Percentiles rank a stretch among this genome's conserved stretches.
Conservation (phyloP, 345 rosid species). For the Ceriops decandra region DNA sequence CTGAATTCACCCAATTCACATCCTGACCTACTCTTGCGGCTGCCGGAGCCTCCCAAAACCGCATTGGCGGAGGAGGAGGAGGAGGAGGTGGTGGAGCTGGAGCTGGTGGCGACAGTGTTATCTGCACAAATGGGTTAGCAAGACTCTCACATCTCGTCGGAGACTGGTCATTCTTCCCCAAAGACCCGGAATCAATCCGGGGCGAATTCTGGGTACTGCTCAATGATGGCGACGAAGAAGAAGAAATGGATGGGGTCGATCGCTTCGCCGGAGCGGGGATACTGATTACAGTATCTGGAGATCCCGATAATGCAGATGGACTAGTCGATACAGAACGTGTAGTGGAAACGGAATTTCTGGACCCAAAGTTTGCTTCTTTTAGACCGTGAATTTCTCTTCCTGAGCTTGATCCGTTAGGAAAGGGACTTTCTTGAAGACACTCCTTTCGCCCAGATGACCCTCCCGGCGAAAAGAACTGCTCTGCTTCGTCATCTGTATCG, state of each 20-base stretch:
- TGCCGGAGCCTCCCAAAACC: constrained; percentile 50
- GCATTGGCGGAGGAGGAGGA: constrained; percentile 59
- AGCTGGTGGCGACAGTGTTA: constrained; percentile 71
- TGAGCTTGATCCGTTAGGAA: constrained; percentile 40
- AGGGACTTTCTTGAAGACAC: constrained; percentile 25
- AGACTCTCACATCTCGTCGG: constrained; percentile 17
- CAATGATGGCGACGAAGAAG: constrained; percentile 11
- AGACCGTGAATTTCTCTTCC: constrained; percentile 33
- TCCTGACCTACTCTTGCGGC: constrained; percentile 4
- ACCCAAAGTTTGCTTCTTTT: constrained; percentile 38
- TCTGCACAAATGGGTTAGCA: constrained; percentile 18
- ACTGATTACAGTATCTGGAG: constrained; percentile 35
- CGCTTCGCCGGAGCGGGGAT: constrained; percentile 24
- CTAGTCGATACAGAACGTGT: constrained; percentile 39
- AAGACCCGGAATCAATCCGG: constrained; percentile 13
- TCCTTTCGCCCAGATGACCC: constrained; percentile 66
- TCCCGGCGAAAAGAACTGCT: constrained; percentile 73
- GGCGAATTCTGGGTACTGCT: constrained; percentile 11
- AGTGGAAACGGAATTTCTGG: constrained; percentile 52
- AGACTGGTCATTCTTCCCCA: constrained; percentile 21
- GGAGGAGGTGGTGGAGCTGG: constrained; percentile 76
- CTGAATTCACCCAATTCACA: constrained; percentile 18
- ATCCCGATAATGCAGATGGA: constrained; percentile 40
- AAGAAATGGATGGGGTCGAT: constrained; percentile 6
- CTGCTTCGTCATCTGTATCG: constrained; percentile 57